A percentile compares a stretch with the other conserved stretches of the same genome.
phyloP scores from a whole-genome alignment of 1,139 yeast genomes.

The Geotrichum restrictum region DNA sequence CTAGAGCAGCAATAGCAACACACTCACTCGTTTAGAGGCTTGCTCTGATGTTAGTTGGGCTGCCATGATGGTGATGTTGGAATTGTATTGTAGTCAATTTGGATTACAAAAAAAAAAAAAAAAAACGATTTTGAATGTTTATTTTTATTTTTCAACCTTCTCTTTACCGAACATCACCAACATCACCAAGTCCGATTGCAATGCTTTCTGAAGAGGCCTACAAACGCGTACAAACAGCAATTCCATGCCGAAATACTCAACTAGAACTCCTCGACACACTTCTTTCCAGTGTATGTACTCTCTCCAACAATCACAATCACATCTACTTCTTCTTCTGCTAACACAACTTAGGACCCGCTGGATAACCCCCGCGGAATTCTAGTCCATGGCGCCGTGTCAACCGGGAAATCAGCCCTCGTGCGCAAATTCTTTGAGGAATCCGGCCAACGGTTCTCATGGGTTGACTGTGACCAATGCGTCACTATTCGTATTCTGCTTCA shows the following conservation, averaged over 20 bases:
- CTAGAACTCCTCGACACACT: conserved; percentile 20
- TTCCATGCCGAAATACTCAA: conserved; percentile 21
- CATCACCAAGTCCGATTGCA: too few species aligned
- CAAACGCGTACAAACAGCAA: conserved; percentile 2
- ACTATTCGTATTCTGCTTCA: conserved; percentile 39
- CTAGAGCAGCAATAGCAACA: background rate
- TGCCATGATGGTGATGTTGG: conserved; percentile 13
- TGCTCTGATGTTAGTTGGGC: conserved; percentile 13
- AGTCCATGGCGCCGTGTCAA: conserved; percentile 37
- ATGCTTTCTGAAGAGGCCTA: conserved; percentile 12
- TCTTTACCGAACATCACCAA: background rate
- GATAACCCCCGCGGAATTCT: conserved; percentile 32
- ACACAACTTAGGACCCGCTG: conserved; percentile 16
- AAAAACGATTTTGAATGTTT: too few species aligned
- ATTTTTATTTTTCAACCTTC: too few species aligned
- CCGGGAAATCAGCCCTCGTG: conserved; percentile 36
- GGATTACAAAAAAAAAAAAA: too few species aligned
- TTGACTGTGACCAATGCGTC: conserved; percentile 38
- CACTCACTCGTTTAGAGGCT: conserved; percentile 12
- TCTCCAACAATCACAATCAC: background rate
- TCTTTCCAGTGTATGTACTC: conserved; percentile 17
- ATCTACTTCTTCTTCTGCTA: background rate
- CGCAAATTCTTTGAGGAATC: conserved; percentile 24
- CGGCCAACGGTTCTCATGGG: conserved; percentile 29
- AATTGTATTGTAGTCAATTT: too few species aligned